Evolutionary conservation across 2,329 filamentous ascomycete species (phyloP).

Genomic region (Alternaria metachromatica): DNA sequence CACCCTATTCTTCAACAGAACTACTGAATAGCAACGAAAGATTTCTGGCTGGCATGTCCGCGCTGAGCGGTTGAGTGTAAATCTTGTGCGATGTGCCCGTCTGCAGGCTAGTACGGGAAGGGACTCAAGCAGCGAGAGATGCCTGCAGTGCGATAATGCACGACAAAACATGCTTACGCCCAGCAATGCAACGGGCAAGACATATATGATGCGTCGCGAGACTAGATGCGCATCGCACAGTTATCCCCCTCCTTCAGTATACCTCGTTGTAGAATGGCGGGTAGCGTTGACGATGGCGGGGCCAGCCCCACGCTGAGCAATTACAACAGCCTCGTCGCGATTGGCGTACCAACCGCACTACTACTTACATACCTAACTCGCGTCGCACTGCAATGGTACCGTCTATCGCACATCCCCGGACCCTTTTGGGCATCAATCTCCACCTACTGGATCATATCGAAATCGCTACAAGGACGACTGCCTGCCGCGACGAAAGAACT

Average conservation of each 20-base stretch:
- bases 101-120: not conserved
- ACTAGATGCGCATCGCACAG: not conserved
- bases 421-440: slow-evolving; percentile 28
- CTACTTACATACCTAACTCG: slow-evolving; percentile 9
- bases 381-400: slow-evolving; percentile 22
- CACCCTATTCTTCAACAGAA: too few relatives aligned
- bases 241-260: too few relatives aligned
- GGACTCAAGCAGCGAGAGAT: not conserved
- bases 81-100: not conserved
- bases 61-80: not conserved
- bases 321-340: not conserved
- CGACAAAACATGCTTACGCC: not conserved
- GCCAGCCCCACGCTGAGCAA: not conserved
- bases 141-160: not conserved
- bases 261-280: not conserved
- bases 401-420: slow-evolving; percentile 30
- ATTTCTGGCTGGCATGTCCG: too few relatives aligned
- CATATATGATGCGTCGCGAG: not conserved
- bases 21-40: too few relatives aligned
- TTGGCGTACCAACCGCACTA: slow-evolving; percentile 10
- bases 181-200: not conserved
- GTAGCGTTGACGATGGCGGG: not conserved
- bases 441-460: slow-evolving; percentile 16
- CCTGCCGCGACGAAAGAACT: not conserved
- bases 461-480: not conserved